These are phyloP conservation scores for Hanseniaspora lachancei DNA, from an alignment of 805 yeast species.

Conservation along the genomic window DNA sequence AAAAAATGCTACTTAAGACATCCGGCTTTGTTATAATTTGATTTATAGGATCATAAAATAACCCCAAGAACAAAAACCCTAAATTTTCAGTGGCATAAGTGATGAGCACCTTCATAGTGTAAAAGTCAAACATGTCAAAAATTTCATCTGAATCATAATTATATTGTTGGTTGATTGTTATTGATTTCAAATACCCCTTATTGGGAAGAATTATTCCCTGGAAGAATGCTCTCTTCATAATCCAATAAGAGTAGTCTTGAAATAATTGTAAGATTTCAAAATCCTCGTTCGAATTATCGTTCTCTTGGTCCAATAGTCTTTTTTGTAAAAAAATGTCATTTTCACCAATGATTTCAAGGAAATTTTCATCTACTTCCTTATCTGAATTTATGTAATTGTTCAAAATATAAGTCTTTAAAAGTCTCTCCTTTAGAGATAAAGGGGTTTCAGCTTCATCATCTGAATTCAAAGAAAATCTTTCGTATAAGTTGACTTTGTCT, in stretches of 20 bases:
- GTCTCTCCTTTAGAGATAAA: neutral
- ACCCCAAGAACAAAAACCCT: slow-evolving; percentile 25
- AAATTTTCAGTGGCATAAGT: slow-evolving; percentile 24
- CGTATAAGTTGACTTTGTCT: neutral
- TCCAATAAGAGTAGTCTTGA: slow-evolving; percentile 24
- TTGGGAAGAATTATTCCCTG: slow-evolving; percentile 14
- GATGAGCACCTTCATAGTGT: slow-evolving; percentile 19
- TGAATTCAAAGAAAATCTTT: neutral
- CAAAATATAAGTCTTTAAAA: slow-evolving; percentile 1
- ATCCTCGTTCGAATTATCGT: slow-evolving; percentile 12
- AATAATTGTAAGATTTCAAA: slow-evolving; percentile 19
- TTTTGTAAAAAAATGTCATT: slow-evolving; percentile 2
- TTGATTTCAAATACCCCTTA: neutral
- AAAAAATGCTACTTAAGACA: slow-evolving; percentile 19
- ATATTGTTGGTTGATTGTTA: neutral
- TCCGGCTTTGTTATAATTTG: slow-evolving; percentile 24
- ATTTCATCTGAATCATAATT: neutral
- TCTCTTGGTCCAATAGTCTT: neutral
- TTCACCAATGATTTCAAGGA: slow-evolving; percentile 1
- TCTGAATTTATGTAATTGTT: slow-evolving; percentile 4
- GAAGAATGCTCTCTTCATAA: slow-evolving; percentile 20
- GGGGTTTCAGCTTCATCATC: neutral
- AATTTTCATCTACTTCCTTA: neutral
- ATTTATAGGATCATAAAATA: slow-evolving; percentile 24
- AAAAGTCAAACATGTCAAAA: slow-evolving; percentile 11